A percentile compares a stretch with the other conserved stretches of the same genome.
Evolutionary conservation across 352 stramenopile species (phyloP).

Genomic region (Pythium dissotocum): DNA sequence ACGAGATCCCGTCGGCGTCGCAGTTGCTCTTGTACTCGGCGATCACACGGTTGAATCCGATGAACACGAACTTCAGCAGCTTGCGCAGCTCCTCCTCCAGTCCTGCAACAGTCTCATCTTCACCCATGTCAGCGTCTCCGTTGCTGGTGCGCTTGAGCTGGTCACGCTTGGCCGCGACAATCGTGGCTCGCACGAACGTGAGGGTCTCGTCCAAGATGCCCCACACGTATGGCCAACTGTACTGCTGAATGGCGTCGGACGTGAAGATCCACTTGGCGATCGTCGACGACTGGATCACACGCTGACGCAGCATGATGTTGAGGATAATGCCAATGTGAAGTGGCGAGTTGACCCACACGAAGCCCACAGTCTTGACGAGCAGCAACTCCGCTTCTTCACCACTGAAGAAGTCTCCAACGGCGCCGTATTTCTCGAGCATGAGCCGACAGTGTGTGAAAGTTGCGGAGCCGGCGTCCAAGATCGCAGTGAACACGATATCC

Average conservation of each 20-base stretch:
- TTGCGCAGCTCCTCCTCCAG: conserved; percentile 52
- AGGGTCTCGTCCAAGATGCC: conserved; percentile 76
- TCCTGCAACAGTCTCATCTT: conserved; percentile 35
- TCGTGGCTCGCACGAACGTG: conserved; percentile 48
- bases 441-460: conserved; percentile 85
- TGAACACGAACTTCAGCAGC: conserved; percentile 58
- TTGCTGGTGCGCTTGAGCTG: conserved; percentile 31
- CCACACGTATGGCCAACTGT: conserved; percentile 89
- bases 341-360: conserved; percentile 80
- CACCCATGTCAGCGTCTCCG: conserved; percentile 55
- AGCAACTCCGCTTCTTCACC: conserved; percentile 52
- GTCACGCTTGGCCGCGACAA: conserved; percentile 33
- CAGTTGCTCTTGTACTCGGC: conserved; percentile 78
- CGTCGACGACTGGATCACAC: conserved; percentile 62
- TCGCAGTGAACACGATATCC: conserved; percentile 75
- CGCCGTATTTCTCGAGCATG: conserved; percentile 78
- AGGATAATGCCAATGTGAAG: conserved; percentile 82
- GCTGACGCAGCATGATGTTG: conserved; percentile 78
- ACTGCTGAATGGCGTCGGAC: conserved; percentile 79
- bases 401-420: conserved; percentile 48
- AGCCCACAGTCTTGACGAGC: conserved; percentile 67
- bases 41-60: conserved; percentile 73
- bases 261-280: conserved; percentile 84
- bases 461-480: conserved; percentile 71
- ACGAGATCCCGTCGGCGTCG: conserved; percentile 65